These are phyloP conservation scores for Artomyces pyxidatus DNA, from an alignment of 768 basidiomycete genomes.

Conservation along the genomic window DNA sequence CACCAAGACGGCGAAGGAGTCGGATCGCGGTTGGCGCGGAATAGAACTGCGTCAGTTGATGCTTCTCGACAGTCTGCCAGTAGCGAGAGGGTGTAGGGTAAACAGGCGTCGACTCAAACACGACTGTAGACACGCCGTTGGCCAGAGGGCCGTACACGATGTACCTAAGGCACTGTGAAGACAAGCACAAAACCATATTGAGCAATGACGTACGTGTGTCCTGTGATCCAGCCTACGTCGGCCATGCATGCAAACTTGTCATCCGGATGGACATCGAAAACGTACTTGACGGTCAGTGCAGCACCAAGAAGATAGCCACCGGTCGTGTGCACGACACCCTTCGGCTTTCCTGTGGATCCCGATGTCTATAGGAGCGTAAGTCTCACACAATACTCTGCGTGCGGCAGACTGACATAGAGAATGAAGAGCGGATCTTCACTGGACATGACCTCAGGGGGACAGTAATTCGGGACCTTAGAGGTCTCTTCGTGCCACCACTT, in stretches of 20 bases:
- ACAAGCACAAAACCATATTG: not conserved
- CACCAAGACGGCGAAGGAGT: constrained; percentile 77
- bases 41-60: constrained; percentile 95
- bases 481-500: constrained; percentile 96
- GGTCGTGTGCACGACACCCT: constrained; percentile 91
- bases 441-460: constrained; percentile 80
- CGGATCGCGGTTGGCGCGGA: constrained; percentile 93
- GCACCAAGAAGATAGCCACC: constrained; percentile 89
- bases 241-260: constrained; percentile 98
- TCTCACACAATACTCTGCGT: too few species aligned
- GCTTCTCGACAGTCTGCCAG: constrained; percentile 92
- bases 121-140: constrained; percentile 76
- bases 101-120: constrained; percentile 95
- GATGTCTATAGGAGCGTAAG: constrained; percentile 57
- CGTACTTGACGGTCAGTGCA: constrained; percentile 89
- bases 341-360: constrained; percentile 92
- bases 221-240: constrained; percentile 98
- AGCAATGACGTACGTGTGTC: constrained; percentile 55
- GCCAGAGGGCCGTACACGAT: constrained; percentile 92
- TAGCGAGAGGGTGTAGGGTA: constrained; percentile 95
- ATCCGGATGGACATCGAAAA: constrained; percentile 95
- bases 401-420: constrained; percentile 69
- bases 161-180: constrained; percentile 37
- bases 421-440: constrained; percentile 98
- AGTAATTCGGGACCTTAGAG: constrained; percentile 77